Base-by-base conservation (phyloP, 768 basidiomycete genomes). In the Royoungia palumana region DNA sequence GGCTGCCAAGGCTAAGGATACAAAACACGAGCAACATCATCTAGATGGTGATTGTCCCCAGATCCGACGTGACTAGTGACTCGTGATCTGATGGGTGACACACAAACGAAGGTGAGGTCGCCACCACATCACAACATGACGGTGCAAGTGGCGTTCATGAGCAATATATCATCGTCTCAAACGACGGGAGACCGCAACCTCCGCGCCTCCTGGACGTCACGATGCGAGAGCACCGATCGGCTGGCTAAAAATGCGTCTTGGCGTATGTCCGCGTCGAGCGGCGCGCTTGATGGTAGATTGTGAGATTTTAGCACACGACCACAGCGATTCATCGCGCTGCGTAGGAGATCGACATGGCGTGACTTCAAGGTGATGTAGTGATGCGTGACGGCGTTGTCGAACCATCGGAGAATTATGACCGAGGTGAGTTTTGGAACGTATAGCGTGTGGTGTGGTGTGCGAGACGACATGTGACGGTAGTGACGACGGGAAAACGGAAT, bases 261-360 rank as follows among this genome's bases (percentile, higher is more conserved):
- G 49, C 3, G 46, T 4, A 17, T 54, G 46, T 9, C 58, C 51
- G n/a, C 54, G 51, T 51, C 65, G 65, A 49, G 65, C 54, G 37
- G 63, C 52, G n/a, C 54, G 60, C 41, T 66, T 66, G 7, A 35
- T 14, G 28, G 49, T 19, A 30, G 65, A 66, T 21, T 47, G 65
- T 0, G 65, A 55, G 12, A 66, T 66, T 41, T 69, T 66, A 27
- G 65, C 65, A 56, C 65, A 66, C 28, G 65, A 65, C 65, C 65
- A 66, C 25, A 65, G 22, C 27, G 8, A 32, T 20, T 56, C 51
- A 44, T 43, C 53, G 12, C 28, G 28, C 11, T 28, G 11, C 28
- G 12, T 12, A 5, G 54, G 32, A 6, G 47, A 40, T 8, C n/a
- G 49, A 36, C 50, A 40, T 43, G 36, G 32, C 27, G 41, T 12